phyloP scores from a whole-genome alignment of 2,329 filamentous ascomycete species.

The Epicoccum nigrum region DNA sequence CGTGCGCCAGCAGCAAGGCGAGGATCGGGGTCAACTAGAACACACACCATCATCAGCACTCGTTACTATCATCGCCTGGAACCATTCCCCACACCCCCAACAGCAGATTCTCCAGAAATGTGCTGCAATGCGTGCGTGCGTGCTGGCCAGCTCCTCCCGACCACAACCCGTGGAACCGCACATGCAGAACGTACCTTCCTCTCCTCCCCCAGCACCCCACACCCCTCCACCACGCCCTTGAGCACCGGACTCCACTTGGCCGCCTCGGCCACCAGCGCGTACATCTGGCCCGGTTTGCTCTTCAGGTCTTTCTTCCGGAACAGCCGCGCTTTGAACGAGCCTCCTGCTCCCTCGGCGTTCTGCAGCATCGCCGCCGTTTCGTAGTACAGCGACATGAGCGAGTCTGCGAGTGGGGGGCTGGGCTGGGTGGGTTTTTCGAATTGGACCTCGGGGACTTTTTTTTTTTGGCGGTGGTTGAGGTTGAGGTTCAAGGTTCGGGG shows the following conservation, averaged over 20 bases:
- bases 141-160: too few relatives aligned
- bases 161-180: too few relatives aligned
- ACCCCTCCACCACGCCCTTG: conserved; percentile 85
- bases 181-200: conserved; percentile 82
- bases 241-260: conserved; percentile 89
- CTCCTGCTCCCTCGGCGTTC: conserved; percentile 67
- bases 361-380: conserved; percentile 81
- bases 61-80: too few relatives aligned
- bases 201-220: conserved; percentile 78
- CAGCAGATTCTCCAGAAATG: too few relatives aligned
- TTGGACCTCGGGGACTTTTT: conserved; percentile 7
- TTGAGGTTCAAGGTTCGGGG: too few relatives aligned
- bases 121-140: too few relatives aligned
- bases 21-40: conserved; percentile 82
- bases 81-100: too few relatives aligned
- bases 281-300: conserved; percentile 79
- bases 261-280: conserved; percentile 83
- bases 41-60: too few relatives aligned
- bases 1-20: conserved; percentile 82
- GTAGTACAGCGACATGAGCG: conserved; percentile 87
- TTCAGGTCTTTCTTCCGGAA: conserved; percentile 77
- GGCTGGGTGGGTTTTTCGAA: not conserved
- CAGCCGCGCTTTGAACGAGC: conserved; percentile 84
- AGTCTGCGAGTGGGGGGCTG: too few relatives aligned
- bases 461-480: not conserved